Conservation (phyloP, 768 basidiomycete species). For the Boletales sp. region DNA sequence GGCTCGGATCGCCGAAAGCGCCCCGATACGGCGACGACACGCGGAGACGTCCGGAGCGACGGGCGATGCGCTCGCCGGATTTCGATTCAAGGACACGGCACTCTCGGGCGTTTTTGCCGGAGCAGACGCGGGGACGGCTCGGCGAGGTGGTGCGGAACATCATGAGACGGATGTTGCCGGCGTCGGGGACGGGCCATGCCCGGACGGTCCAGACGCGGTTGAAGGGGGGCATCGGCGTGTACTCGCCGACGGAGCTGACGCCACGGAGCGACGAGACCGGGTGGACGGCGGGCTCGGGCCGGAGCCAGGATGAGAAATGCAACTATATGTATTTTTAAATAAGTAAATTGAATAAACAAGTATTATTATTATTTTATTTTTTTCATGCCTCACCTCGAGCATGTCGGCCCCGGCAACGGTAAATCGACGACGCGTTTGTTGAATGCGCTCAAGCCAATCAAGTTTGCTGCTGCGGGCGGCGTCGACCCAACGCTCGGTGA, state of each 20-base stretch:
- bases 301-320: conserved; percentile 7
- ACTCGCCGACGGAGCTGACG: conserved; percentile 5
- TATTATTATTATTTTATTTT: too few relatives aligned
- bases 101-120: background rate
- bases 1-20: background rate
- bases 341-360: too few relatives aligned
- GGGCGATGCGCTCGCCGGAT: too few relatives aligned
- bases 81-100: background rate
- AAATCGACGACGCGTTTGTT: too few relatives aligned
- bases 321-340: background rate
- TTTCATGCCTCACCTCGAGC: too few relatives aligned
- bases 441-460: too few relatives aligned
- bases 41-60: too few relatives aligned
- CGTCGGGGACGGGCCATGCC: too few relatives aligned
- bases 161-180: conserved; percentile 19
- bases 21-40: background rate
- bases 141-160: conserved; percentile 21
- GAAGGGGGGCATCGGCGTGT: background rate
- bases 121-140: conserved; percentile 12
- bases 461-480: too few relatives aligned
- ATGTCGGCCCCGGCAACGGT: too few relatives aligned
- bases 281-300: conserved; percentile 12
- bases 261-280: conserved; percentile 17
- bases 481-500: too few relatives aligned
- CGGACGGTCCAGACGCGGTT: too few relatives aligned